Base-by-base conservation (phyloP, 768 basidiomycete genomes). In the Lyophyllum shimeji region DNA sequence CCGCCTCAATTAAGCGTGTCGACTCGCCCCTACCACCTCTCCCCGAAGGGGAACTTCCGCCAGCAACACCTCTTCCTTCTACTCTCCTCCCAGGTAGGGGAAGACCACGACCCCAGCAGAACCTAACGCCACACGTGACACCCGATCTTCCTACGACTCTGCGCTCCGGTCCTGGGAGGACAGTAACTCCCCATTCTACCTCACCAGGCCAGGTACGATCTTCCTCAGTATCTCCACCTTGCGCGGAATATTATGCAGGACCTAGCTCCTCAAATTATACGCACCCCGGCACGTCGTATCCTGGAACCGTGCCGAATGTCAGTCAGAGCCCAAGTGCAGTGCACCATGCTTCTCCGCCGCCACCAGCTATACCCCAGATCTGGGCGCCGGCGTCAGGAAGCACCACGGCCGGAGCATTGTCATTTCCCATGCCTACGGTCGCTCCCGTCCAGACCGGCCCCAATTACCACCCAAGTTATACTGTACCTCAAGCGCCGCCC, bases 21-120 rank as follows among this genome's bases (percentile, higher is more conserved):
- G 61, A 72, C 20, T 68, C 72, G 34, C 59, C 71, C 7, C 67
- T 81, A 11, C 79, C 81, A 12, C 74, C 79, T 17, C 63, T 77
- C 21, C 78, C 76, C 0, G 70, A 69, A 33, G 40, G 12, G 63
- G 69, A 46, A 51, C 51, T 18, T 29, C 48, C 1, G 18, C 23
- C 46, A 15, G n/a, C 46, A 33, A 44, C 42, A 48, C 53, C 65
- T 24, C 64, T 71, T 27, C 69, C 56, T 8, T 42, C 37, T 24
- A 60, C 59, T 11, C 51, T 67, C 20, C 50, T 63, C 44, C 59
- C 64, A 17, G 67, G 67, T 17, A 46, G 66, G 47, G 56, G 53
- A 51, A 49, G 57, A 37, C 37, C 55, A 5, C 53, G 39, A n/a
- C 62, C 45, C 54, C 63, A 58, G 58, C 64, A 58, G 58, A 55